Conservation (phyloP, 2,329 filamentous ascomycete species). For the Aspergillus puulaauensis region DNA sequence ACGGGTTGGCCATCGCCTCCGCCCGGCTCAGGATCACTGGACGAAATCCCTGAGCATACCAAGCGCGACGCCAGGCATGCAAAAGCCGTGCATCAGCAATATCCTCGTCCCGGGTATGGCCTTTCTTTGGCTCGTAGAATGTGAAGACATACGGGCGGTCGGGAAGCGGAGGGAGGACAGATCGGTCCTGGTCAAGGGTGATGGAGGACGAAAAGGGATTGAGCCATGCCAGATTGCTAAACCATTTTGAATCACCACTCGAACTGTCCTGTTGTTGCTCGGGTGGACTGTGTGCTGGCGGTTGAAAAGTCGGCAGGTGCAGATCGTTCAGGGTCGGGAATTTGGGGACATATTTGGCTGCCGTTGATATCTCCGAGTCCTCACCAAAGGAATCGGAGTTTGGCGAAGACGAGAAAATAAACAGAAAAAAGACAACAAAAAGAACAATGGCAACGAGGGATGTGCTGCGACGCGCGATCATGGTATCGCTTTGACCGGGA, state of each 20-base stretch:
- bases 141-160: constrained; percentile 79
- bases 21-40: constrained; percentile 76
- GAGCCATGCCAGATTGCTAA: constrained; percentile 85
- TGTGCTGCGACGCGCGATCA: constrained; percentile 43
- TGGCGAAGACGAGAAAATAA: constrained; percentile 46
- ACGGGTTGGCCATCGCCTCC: constrained; percentile 80
- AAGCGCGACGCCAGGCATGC: constrained; percentile 84
- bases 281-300: constrained; percentile 67
- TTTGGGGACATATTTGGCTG: constrained; percentile 36
- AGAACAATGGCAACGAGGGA: constrained; percentile 44
- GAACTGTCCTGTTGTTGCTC: constrained; percentile 72
- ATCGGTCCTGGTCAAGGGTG: constrained; percentile 76
- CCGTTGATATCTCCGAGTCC: constrained; percentile 19
- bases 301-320: constrained; percentile 64
- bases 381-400: constrained; percentile 20
- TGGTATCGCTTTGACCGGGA: constrained; percentile 11
- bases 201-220: constrained; percentile 83
- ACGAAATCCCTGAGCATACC: constrained; percentile 92
- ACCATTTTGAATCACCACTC: constrained; percentile 77
- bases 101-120: constrained; percentile 62
- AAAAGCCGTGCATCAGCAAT: constrained; percentile 77
- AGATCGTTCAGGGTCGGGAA: constrained; percentile 54
- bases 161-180: constrained; percentile 74
- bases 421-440: constrained; percentile 43
- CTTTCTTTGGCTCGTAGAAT: constrained; percentile 73